Percentiles rank a stretch among this genome's conserved stretches.
Conservation (phyloP, 108 stramenopile genomes). For the Nannochloropsis salina region DNA sequence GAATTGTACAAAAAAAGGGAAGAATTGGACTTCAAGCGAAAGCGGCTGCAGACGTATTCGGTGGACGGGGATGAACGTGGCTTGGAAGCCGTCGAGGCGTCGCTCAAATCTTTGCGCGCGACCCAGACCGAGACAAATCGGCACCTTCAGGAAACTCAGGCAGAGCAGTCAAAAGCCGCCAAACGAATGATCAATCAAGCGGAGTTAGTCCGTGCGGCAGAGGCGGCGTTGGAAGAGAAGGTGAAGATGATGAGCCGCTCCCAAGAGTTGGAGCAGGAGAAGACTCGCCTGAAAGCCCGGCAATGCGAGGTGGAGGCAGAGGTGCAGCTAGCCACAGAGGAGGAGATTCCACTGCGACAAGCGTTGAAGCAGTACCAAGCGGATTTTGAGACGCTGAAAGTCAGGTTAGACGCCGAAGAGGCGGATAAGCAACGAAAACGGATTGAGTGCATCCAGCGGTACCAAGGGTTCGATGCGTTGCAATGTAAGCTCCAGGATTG, state of each 20-base stretch:
- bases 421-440: not conserved
- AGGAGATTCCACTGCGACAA: not conserved
- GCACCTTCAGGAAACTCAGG: constrained; percentile 26
- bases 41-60: constrained; percentile 12
- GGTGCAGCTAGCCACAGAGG: not conserved
- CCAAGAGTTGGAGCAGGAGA: constrained; percentile 20
- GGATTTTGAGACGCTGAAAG: not conserved
- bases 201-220: not conserved
- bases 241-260: not conserved
- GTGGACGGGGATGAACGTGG: not conserved
- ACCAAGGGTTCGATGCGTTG: not conserved
- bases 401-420: not conserved
- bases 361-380: not conserved
- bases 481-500: not conserved
- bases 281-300: not conserved
- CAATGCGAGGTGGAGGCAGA: constrained; percentile 1
- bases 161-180: not conserved
- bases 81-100: not conserved
- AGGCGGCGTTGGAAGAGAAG: not conserved
- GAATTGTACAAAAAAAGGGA: not conserved
- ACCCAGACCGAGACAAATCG: not conserved
- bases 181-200: not conserved
- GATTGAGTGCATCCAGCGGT: not conserved
- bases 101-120: not conserved
- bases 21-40: not conserved